Evolutionary conservation across 306 rosid species (phyloP), one percentile per base, ranked within the genome.

Genomic region (Vigna hirtella): DNA sequence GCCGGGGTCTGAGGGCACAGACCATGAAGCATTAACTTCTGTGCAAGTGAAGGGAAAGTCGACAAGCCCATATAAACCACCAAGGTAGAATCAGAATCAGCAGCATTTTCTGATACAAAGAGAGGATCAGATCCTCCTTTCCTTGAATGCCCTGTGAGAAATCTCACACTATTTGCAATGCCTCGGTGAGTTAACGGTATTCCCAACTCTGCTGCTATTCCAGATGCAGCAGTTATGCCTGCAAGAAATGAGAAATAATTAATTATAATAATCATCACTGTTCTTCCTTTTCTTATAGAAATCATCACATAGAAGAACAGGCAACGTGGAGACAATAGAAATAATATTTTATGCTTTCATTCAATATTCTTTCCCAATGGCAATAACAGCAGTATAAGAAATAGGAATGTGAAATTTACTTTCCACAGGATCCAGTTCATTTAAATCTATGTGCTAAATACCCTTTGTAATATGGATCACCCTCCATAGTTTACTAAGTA

Each of bases 191-290:
- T 95, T 74, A 95, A 83, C 10, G 97, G 98, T 81, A 95, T 88
- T 70, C 97, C 98, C 26, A 95, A 68, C 85, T 89, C 89, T 4
- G 97, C 97, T 22, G 98, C 86, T 83, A 95, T 95, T 74, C 98
- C 98, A 34, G 98, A 95, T 28, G 98, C 98, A 50, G 98, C 97
- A 43, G 98, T 95, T 74, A 92, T 92, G 48, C 97, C 98, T 94
- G 85, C 76, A 82, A 75, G 58, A 57, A 77, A 82, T 36, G 17
- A 70, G 66, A 76, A 62, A 20, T 14, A 72, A 69, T 5, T 82
- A 17, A 65, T 70, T 49, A 64, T 14, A 80, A 24, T 30, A 65
- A 68, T 20, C 55, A 53, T 65, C 74, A 58, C 38, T 9, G 2
- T 28, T 64, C 9, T 11, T 4, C 30, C 71, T 73, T 73, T 50